A percentile compares a stretch with the other conserved stretches of the same genome.
phyloP scores from a whole-genome alignment of 305 asterid genomes.

The Fraxinus albicans region DNA sequence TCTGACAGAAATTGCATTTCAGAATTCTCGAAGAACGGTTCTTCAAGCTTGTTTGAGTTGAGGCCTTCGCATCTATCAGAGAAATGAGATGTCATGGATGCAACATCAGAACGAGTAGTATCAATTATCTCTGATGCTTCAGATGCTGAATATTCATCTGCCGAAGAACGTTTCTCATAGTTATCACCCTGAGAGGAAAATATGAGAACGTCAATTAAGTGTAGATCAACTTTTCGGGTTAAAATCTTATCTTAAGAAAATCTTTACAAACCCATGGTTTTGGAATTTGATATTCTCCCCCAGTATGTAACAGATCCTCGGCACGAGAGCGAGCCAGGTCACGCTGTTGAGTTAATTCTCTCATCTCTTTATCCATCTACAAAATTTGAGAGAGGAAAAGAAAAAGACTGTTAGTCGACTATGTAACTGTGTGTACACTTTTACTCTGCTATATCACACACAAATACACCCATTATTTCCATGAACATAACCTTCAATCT shows the following conservation, averaged over 20 bases:
- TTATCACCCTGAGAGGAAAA: constrained; percentile 39
- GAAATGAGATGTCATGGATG: constrained; percentile 39
- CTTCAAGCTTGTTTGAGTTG: constrained; percentile 34
- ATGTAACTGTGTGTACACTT: neutral
- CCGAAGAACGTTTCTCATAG: constrained; percentile 48
- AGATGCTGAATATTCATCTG: constrained; percentile 61
- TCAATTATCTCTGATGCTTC: constrained; percentile 69
- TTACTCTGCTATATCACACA: neutral
- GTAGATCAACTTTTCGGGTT: neutral
- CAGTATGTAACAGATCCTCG: constrained; percentile 45
- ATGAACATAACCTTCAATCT: neutral
- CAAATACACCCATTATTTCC: neutral
- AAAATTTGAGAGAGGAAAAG: constrained; percentile 10
- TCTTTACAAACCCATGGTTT: constrained; percentile 54
- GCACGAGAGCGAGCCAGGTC: constrained; percentile 64
- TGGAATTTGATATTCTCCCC: constrained; percentile 36
- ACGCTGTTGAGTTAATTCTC: constrained; percentile 61
- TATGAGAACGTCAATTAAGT: constrained; percentile 5
- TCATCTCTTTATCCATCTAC: constrained; percentile 87
- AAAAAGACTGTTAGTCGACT: neutral
- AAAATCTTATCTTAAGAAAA: neutral
- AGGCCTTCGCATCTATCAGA: constrained; percentile 41
- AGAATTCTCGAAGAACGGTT: constrained; percentile 41
- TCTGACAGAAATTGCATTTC: constrained; percentile 73
- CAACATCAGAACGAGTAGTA: constrained; percentile 47